Base-by-base conservation (phyloP, 1,284 basidiomycete genomes). In the Ganoderma boninense region DNA sequence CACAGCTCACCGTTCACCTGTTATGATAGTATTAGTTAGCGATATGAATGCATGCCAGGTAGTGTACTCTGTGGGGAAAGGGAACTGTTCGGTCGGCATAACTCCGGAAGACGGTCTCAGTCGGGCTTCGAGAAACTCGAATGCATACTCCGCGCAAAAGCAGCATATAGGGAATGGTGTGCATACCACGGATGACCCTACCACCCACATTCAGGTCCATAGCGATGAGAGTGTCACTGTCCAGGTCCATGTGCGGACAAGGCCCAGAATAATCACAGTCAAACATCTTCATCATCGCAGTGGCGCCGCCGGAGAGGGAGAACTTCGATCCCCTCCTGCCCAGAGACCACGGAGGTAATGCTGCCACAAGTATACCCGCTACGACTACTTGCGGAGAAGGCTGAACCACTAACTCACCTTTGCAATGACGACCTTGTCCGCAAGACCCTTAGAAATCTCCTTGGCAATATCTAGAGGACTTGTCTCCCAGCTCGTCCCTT, bases 401-500 rank as follows among this genome's bases (percentile, higher is more conserved):
- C 13, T n/a, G 20, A 32, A 59, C 11, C 2, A 61, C 4, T 1
- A 59, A 76, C 83, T 64, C 67, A 90, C 96, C 87, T 99, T 99
- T 46, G 97, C 93, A 78, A 99, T 99, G 77, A 99, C 95, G 74
- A 95, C 87, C 61, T 92, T 89, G 76, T 99, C 97, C 1, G 96
- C 92, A 29, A 99, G 86, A 78, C 94, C 92, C 81, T 97, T 94
- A 20, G 95, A 94, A 67, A 99, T 89, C 75, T 91, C 91, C 79
- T 93, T 93, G 57, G 97, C 97, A 69, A 99, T 85, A 77, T 95
- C 91, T 90, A 99, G 90, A 0, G 98, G 98, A 71, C 90, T 95
- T n/a, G 98, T 99, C 85, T 99, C 95, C 95, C 95, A 99, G 77
- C 95, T 93, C 68, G 85, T 95, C 38, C 89, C 98, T 74, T 94